A percentile compares a stretch with the other conserved stretches of the same genome.
These are phyloP conservation scores for Candida suzukii DNA, from an alignment of 805 yeast species.

Conservation along the genomic window DNA sequence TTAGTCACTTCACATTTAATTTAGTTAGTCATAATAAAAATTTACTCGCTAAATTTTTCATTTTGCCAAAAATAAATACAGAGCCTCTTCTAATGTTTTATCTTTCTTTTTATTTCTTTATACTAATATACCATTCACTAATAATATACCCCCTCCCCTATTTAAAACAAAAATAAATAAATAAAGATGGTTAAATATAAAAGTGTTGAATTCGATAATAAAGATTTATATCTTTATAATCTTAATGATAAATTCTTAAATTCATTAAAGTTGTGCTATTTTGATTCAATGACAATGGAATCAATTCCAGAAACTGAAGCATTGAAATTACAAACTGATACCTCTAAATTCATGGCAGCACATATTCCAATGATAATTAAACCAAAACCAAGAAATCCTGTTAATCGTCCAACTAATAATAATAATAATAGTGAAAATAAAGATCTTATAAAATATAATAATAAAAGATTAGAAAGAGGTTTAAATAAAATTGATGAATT, in stretches of 20 bases:
- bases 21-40: no score
- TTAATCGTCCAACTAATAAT: background rate
- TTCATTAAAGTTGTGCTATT: constrained; percentile 45
- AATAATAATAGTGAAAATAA: background rate
- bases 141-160: no score
- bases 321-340: constrained; percentile 5
- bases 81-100: no score
- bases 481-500: constrained; percentile 42
- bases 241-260: constrained; percentile 31
- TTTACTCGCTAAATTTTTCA: no score
- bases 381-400: constrained; percentile 8
- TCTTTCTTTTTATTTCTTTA: no score
- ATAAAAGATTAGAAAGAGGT: constrained; percentile 43
- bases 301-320: constrained; percentile 14
- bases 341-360: background rate
- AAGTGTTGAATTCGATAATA: background rate
- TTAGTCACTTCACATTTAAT: no score
- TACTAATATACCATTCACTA: no score
- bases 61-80: no score
- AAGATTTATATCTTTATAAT: constrained; percentile 43
- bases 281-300: constrained; percentile 42
- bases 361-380: constrained; percentile 3
- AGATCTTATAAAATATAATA: constrained; percentile 31
- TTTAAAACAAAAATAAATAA: background rate
- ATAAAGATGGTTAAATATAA: constrained; percentile 1